Evolutionary conservation across 768 basidiomycete species (phyloP).

Genomic region (Boletus tomentosulus): DNA sequence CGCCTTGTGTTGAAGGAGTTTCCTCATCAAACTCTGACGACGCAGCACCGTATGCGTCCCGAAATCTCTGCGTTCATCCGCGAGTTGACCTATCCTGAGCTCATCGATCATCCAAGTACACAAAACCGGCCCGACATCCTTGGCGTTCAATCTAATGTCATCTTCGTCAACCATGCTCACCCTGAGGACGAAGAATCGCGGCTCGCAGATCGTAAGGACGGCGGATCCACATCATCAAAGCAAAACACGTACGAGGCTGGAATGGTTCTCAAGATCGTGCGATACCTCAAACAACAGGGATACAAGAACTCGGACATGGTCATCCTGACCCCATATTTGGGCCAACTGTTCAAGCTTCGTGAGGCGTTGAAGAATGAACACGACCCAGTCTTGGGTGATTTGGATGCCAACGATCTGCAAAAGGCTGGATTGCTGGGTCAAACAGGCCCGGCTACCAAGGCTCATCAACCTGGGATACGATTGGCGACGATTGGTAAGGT

Average conservation of each 20-base stretch:
- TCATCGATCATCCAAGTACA: conserved; percentile 54
- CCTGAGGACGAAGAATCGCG: conserved; percentile 49
- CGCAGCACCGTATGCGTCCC: conserved; percentile 72
- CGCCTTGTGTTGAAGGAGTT: conserved; percentile 59
- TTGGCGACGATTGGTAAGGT: conserved; percentile 63
- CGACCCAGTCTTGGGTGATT: conserved; percentile 39
- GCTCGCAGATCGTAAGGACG: conserved; percentile 45
- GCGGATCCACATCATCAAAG: conserved; percentile 51
- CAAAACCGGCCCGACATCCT: conserved; percentile 45
- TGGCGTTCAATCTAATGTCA: conserved; percentile 54
- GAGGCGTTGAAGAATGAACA: conserved; percentile 39
- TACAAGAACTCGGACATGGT: conserved; percentile 60
- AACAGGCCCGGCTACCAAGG: conserved; percentile 34
- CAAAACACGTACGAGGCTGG: conserved; percentile 55
- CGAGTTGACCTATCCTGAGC: conserved; percentile 61
- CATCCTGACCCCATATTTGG: conserved; percentile 65
- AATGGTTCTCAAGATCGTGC: conserved; percentile 67
- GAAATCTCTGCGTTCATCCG: conserved; percentile 67
- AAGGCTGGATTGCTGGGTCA: conserved; percentile 50
- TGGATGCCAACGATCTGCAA: conserved; percentile 42
- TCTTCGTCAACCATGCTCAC: conserved; percentile 56
- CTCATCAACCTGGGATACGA: conserved; percentile 38
- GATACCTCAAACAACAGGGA: conserved; percentile 66
- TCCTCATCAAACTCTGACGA: conserved; percentile 52
- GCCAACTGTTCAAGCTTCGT: conserved; percentile 53